phyloP scores from a whole-genome alignment of 768 basidiomycete species.

The Lentinula lateritia region DNA sequence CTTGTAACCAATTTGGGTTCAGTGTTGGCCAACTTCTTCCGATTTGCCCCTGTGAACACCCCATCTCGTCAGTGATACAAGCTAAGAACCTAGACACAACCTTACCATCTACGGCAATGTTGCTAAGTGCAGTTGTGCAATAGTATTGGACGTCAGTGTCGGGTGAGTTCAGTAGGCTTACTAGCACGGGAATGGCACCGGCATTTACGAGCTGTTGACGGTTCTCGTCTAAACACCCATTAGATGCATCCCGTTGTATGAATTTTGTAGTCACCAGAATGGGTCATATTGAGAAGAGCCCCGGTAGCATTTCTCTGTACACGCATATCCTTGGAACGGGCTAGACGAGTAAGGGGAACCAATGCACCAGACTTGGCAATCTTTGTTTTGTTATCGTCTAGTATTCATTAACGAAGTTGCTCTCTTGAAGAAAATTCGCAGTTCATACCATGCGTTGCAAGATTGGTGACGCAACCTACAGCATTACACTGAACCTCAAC shows the following conservation, averaged over 20 bases:
- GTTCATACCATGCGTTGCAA: slow-evolving; percentile 89
- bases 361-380: slow-evolving; percentile 99
- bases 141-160: slow-evolving; percentile 99
- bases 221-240: slow-evolving; percentile 73
- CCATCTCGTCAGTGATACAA: neutral
- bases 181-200: slow-evolving; percentile 95
- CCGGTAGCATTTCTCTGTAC: slow-evolving; percentile 99
- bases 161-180: slow-evolving; percentile 87
- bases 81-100: neutral
- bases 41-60: slow-evolving; percentile 56
- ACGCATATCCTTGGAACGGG: slow-evolving; percentile 97
- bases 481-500: slow-evolving; percentile 99
- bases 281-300: slow-evolving; percentile 97
- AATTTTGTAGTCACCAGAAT: slow-evolving; percentile 64
- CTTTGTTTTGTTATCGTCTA: slow-evolving; percentile 99
- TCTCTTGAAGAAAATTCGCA: neutral
- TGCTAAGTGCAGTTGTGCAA: slow-evolving; percentile 96
- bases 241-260: neutral
- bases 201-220: slow-evolving; percentile 97
- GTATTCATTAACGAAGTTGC: slow-evolving; percentile 5
- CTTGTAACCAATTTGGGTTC: slow-evolving; percentile 95
- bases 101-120: slow-evolving; percentile 94
- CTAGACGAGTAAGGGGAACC: slow-evolving; percentile 91
- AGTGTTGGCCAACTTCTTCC: slow-evolving; percentile 89
- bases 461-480: slow-evolving; percentile 97